These are phyloP conservation scores for Fraxinus sp. DNA, from an alignment of 305 asterid species.

Conservation along the genomic window DNA sequence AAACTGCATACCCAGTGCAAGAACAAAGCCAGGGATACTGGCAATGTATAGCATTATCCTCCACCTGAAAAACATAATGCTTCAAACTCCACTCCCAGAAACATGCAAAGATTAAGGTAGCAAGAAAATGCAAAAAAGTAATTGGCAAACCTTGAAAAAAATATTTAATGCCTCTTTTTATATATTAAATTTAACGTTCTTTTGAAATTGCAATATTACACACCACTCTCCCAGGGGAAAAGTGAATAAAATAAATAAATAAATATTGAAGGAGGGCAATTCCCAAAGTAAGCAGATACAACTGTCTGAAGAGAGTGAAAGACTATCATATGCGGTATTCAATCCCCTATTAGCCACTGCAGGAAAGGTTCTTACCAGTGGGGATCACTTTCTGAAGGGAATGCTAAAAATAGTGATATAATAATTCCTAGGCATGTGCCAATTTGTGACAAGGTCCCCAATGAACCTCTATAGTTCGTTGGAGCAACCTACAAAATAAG, in stretches of 20 bases:
- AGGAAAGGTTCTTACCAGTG: constrained; percentile 58
- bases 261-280: background rate
- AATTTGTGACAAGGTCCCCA: constrained; percentile 77
- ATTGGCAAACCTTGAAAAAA: background rate
- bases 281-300: background rate
- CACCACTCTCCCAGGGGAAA: background rate
- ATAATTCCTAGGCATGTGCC: constrained; percentile 86
- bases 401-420: constrained; percentile 58
- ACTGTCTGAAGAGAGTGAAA: constrained; percentile 3
- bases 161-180: background rate
- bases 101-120: constrained; percentile 4
- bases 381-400: constrained; percentile 72
- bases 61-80: constrained; percentile 60
- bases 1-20: constrained; percentile 81
- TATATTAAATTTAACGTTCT: background rate
- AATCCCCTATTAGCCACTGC: constrained; percentile 8
- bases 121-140: background rate
- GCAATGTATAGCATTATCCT: constrained; percentile 68
- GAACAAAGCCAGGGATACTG: constrained; percentile 61
- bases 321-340: constrained; percentile 1
- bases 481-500: constrained; percentile 68
- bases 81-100: constrained; percentile 7
- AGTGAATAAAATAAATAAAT: background rate
- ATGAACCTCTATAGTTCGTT: constrained; percentile 70
- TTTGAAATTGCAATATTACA: background rate